A percentile compares a stretch with the other conserved stretches of the same genome.
Conservation (phyloP, 1,284 basidiomycete species). For the Neolentinus lepideus region DNA sequence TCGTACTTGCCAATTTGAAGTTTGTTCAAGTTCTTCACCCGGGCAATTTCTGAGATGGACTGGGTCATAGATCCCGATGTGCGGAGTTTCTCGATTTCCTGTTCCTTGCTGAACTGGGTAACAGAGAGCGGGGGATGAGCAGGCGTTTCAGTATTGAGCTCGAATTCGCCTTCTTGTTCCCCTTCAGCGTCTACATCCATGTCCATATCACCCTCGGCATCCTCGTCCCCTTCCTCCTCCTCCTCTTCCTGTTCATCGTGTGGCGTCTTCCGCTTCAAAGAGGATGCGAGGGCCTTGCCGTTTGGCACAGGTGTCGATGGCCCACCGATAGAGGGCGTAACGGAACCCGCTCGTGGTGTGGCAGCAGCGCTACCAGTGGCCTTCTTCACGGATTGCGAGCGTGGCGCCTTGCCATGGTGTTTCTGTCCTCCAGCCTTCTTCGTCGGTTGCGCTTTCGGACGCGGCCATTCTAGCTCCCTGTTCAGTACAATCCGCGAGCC, state of each 20-base stretch:
- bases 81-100: slow-evolving; percentile 97
- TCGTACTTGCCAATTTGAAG: slow-evolving; percentile 95
- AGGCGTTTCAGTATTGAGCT: slow-evolving; percentile 24
- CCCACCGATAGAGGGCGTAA: slow-evolving; percentile 11
- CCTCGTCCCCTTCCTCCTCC: slow-evolving; percentile 55
- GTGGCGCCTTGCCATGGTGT: slow-evolving; percentile 12
- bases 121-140: slow-evolving; percentile 36
- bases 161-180: slow-evolving; percentile 37
- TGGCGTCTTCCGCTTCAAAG: slow-evolving; percentile 59
- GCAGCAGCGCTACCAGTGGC: slow-evolving; percentile 15
- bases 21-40: slow-evolving; percentile 97
- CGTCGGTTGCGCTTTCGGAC: slow-evolving; percentile 64
- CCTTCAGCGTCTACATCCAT: slow-evolving; percentile 43
- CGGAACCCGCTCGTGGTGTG: not conserved
- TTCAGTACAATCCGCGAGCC: slow-evolving; percentile 80
- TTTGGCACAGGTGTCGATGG: slow-evolving; percentile 1
- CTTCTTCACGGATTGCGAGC: slow-evolving; percentile 18
- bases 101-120: slow-evolving; percentile 83
- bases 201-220: slow-evolving; percentile 46
- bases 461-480: slow-evolving; percentile 94
- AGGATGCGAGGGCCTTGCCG: slow-evolving; percentile 32
- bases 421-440: slow-evolving; percentile 34
- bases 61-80: slow-evolving; percentile 99
- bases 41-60: slow-evolving; percentile 92
- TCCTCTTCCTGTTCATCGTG: slow-evolving; percentile 49